These are phyloP conservation scores for Lyophyllum shimeji DNA, from an alignment of 768 basidiomycete species.

Conservation along the genomic window DNA sequence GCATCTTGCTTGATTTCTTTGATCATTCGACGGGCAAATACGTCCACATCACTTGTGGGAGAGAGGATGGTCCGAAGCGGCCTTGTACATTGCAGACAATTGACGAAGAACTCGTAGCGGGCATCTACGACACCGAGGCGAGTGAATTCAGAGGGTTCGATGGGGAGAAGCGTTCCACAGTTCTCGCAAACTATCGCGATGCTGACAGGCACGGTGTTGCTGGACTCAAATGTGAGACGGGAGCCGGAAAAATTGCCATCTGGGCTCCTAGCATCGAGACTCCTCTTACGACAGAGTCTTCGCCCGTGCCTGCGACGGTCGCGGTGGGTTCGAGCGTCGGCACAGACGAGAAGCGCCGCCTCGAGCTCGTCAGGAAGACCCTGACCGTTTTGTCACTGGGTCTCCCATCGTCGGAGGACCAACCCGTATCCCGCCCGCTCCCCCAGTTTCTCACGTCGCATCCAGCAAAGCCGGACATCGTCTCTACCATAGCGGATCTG, in stretches of 20 bases:
- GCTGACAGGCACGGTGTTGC: slow-evolving; percentile 26
- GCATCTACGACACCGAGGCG: slow-evolving; percentile 26
- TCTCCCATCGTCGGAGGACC: slow-evolving; percentile 39
- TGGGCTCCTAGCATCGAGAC: slow-evolving; percentile 63
- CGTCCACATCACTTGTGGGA: slow-evolving; percentile 23
- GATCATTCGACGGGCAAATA: slow-evolving; percentile 32
- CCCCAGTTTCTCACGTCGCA: slow-evolving; percentile 61
- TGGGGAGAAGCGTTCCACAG: slow-evolving; percentile 19
- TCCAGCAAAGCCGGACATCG: slow-evolving; percentile 38
- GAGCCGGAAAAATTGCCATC: slow-evolving; percentile 49
- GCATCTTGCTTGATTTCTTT: slow-evolving; percentile 33
- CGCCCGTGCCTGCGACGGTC: slow-evolving; percentile 20
- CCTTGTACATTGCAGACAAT: slow-evolving; percentile 17
- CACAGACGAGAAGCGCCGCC: slow-evolving; percentile 23
- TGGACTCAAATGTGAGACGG: slow-evolving; percentile 33
- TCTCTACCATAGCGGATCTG: slow-evolving; percentile 37
- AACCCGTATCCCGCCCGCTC: slow-evolving; percentile 39
- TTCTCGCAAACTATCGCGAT: slow-evolving; percentile 31
- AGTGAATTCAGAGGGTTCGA: slow-evolving; percentile 31
- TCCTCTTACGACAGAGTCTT: slow-evolving; percentile 39
- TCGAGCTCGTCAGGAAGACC: slow-evolving; percentile 28
- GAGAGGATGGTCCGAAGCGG: slow-evolving; percentile 9
- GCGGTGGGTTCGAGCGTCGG: slow-evolving; percentile 10
- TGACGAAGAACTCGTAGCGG: slow-evolving; percentile 25
- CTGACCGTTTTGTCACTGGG: slow-evolving; percentile 34